Conservation (phyloP, 352 stramenopile species). For the Phytopythium boreale region DNA sequence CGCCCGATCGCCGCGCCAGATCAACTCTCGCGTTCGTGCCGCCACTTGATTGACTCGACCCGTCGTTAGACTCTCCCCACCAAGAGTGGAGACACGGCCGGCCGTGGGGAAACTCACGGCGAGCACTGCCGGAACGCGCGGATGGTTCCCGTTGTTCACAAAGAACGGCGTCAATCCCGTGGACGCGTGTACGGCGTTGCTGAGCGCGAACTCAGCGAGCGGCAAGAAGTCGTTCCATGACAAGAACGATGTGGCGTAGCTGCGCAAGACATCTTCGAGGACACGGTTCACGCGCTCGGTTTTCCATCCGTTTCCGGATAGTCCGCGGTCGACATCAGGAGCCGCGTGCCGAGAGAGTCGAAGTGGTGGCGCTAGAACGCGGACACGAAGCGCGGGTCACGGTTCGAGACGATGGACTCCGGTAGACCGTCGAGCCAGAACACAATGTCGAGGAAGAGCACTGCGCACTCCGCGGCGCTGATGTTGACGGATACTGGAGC, state of each 20-base stretch:
- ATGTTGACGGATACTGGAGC: conserved; percentile 2
- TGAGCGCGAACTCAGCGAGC: conserved; percentile 20
- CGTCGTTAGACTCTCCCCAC: too few species aligned
- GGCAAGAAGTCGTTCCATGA: conserved; percentile 16
- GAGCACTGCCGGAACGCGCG: too few species aligned
- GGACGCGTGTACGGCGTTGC: conserved; percentile 18
- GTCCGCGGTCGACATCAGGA: conserved; percentile 18
- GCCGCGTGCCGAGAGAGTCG: conserved; percentile 7
- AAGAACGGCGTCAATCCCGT: conserved; percentile 22
- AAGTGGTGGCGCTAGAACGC: conserved; percentile 21
- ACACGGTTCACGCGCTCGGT: conserved; percentile 25
- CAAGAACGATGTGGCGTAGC: background rate
- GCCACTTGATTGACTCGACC: too few species aligned
- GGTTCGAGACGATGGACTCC: conserved; percentile 6
- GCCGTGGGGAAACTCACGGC: too few species aligned
- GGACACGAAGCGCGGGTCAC: too few species aligned
- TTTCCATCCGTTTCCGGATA: conserved; percentile 24
- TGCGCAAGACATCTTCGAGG: conserved; percentile 17
- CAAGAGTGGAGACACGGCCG: too few species aligned
- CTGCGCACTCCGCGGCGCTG: conserved; percentile 12
- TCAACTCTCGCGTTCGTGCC: too few species aligned
- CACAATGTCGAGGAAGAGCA: conserved; percentile 23
- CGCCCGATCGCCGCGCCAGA: too few species aligned
- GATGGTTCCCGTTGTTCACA: conserved; percentile 14
- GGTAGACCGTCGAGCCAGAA: conserved; percentile 19